Evolutionary conservation across 2,329 filamentous ascomycete genomes (phyloP).

Genomic region (Calonectria hongkongensis): DNA sequence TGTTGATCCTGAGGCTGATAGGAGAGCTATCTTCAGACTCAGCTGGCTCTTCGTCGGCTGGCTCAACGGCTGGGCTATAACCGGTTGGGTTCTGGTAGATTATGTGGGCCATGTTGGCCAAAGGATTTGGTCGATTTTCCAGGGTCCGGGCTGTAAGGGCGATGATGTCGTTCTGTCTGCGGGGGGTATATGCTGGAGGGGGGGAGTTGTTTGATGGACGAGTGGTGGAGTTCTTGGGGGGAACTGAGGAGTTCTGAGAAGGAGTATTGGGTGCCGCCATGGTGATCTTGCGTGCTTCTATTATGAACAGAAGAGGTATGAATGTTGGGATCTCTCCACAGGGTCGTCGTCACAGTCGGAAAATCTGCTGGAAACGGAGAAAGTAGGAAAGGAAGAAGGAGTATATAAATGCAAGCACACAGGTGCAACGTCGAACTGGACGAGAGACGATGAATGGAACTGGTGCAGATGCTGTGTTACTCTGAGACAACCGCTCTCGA

Average conservation of each 20-base stretch:
- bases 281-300: neutral
- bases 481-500: neutral
- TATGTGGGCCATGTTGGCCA: slow-evolving; percentile 34
- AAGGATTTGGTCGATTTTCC: slow-evolving; percentile 38
- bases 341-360: neutral
- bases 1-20: slow-evolving; percentile 69
- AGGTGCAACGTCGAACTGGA: neutral
- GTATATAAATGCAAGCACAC: neutral
- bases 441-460: neutral
- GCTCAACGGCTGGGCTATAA: slow-evolving; percentile 36
- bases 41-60: slow-evolving; percentile 45
- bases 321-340: neutral
- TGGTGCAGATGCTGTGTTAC: neutral
- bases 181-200: slow-evolving; percentile 58
- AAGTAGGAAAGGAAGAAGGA: neutral
- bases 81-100: slow-evolving; percentile 29
- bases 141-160: slow-evolving; percentile 44
- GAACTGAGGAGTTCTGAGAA: slow-evolving; percentile 36
- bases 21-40: slow-evolving; percentile 57
- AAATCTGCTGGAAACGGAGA: no score
- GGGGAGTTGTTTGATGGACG: slow-evolving; percentile 44
- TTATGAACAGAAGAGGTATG: neutral
- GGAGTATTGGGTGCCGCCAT: slow-evolving; percentile 47
- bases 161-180: slow-evolving; percentile 42
- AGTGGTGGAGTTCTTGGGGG: slow-evolving; percentile 48